These are phyloP conservation scores for Cutaneotrichosporon dermatis DNA, from an alignment of 1,284 basidiomycete genomes.

Conservation along the genomic window DNA sequence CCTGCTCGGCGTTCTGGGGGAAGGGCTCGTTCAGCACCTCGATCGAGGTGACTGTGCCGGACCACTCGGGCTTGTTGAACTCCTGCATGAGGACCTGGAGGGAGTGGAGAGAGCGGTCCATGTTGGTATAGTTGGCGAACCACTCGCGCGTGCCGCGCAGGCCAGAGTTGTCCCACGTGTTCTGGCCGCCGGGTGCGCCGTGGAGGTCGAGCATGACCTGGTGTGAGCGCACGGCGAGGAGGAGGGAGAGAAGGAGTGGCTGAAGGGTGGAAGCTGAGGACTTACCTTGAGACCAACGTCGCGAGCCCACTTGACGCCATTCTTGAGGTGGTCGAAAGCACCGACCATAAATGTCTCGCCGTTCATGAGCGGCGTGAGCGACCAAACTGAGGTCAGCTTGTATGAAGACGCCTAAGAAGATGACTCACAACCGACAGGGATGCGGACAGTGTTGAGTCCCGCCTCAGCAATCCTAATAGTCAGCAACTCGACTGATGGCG, in stretches of 20 bases:
- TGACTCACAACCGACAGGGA: constrained; percentile 60
- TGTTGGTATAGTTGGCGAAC: constrained; percentile 63
- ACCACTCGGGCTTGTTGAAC: constrained; percentile 37
- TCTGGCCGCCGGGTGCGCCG: constrained; percentile 78
- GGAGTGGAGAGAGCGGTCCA: constrained; percentile 65
- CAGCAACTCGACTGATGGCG: not conserved
- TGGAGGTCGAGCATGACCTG: constrained; percentile 60
- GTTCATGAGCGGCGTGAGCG: constrained; percentile 35
- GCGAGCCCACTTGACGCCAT: constrained; percentile 71
- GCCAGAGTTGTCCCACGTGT: constrained; percentile 75
- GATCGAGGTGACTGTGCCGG: constrained; percentile 43
- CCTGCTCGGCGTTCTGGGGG: constrained; percentile 1
- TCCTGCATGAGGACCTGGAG: constrained; percentile 58
- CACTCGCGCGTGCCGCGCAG: constrained; percentile 63
- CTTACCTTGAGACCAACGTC: constrained; percentile 64
- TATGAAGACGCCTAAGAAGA: too few relatives aligned
- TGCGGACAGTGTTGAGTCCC: constrained; percentile 71
- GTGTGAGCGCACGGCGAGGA: not conserved
- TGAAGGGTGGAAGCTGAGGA: too few relatives aligned
- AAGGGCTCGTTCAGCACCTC: constrained; percentile 12
- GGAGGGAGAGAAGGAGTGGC: too few relatives aligned
- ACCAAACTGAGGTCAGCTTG: constrained; percentile 50
- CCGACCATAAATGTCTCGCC: constrained; percentile 59
- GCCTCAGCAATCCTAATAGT: constrained; percentile 72
- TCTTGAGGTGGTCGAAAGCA: constrained; percentile 47